phyloP scores from a whole-genome alignment of 108 stramenopile species.

The Skeletonema costatum region DNA sequence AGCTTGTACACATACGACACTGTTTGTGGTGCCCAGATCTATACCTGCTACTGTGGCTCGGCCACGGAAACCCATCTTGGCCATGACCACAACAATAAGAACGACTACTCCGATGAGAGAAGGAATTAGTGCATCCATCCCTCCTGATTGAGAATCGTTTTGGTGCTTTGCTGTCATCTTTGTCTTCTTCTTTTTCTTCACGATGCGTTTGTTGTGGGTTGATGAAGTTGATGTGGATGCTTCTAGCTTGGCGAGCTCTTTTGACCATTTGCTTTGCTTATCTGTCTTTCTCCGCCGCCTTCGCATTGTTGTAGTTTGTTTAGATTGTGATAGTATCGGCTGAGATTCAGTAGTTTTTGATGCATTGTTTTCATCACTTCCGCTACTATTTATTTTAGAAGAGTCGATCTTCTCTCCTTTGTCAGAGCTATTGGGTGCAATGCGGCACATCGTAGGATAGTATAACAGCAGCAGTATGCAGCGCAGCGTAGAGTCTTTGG shows the following conservation, averaged over 20 bases:
- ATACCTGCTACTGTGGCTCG: slow-evolving; percentile 83
- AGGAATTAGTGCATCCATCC: slow-evolving; percentile 78
- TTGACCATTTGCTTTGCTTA: slow-evolving; percentile 29
- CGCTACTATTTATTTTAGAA: background rate
- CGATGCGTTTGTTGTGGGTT: slow-evolving; percentile 16
- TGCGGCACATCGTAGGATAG: background rate
- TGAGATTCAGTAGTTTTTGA: background rate
- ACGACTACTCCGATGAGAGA: slow-evolving; percentile 71
- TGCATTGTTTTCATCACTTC: background rate
- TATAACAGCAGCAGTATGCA: background rate
- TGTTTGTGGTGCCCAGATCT: slow-evolving; percentile 89
- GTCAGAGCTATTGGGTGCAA: background rate
- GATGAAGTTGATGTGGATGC: background rate
- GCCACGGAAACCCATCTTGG: slow-evolving; percentile 85
- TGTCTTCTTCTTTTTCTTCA: slow-evolving; percentile 49
- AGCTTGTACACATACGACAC: slow-evolving; percentile 84
- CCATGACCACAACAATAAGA: slow-evolving; percentile 69
- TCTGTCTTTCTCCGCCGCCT: slow-evolving; percentile 17
- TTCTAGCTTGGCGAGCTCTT: background rate
- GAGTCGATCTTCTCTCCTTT: background rate
- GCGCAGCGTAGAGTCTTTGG: background rate
- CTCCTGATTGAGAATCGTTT: slow-evolving; percentile 59
- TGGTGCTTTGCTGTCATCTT: slow-evolving; percentile 49
- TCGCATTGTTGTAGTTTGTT: background rate
- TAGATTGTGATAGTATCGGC: background rate